Conservation (phyloP, 1,284 basidiomycete genomes). For the Cryptococcus wingfieldii region DNA sequence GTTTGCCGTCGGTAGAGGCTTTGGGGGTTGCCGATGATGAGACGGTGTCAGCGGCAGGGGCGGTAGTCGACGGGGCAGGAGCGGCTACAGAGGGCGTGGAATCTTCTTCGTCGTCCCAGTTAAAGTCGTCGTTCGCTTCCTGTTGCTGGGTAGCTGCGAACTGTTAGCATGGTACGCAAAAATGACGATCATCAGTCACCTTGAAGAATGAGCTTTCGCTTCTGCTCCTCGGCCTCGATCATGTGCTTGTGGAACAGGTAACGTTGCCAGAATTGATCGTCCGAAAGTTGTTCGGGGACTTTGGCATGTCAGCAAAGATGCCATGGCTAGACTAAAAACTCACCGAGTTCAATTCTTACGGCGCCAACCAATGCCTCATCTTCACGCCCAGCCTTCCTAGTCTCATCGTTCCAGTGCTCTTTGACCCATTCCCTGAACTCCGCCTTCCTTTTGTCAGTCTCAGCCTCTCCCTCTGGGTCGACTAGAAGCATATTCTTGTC, state of each 20-base stretch:
- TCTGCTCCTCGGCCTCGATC: conserved; percentile 75
- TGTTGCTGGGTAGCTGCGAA: conserved; percentile 17
- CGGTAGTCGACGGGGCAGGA: too few species aligned
- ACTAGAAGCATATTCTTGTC: conserved; percentile 71
- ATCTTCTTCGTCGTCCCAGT: conserved; percentile 48
- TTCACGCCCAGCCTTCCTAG: conserved; percentile 40
- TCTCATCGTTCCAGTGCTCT: conserved; percentile 52
- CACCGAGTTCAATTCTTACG: conserved; percentile 59
- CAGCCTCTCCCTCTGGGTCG: conserved; percentile 65
- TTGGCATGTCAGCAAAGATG: background rate
- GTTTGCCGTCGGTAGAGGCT: conserved; percentile 8
- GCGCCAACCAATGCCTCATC: conserved; percentile 55
- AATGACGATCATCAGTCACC: conserved; percentile 53
- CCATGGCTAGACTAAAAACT: conserved; percentile 36
- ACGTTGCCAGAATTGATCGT: conserved; percentile 77
- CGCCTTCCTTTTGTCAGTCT: conserved; percentile 52
- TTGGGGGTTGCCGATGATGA: conserved; percentile 12
- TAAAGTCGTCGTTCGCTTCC: conserved; percentile 43
- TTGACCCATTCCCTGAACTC: conserved; percentile 62
- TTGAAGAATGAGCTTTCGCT: conserved; percentile 72
- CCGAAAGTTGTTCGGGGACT: conserved; percentile 69
- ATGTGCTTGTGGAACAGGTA: conserved; percentile 88
- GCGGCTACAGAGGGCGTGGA: conserved; percentile 2
- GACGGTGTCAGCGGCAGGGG: conserved; percentile 3
- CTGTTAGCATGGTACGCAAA: background rate